phyloP scores from a whole-genome alignment of 352 stramenopile genomes.

The Globisporangium abappressorium region DNA sequence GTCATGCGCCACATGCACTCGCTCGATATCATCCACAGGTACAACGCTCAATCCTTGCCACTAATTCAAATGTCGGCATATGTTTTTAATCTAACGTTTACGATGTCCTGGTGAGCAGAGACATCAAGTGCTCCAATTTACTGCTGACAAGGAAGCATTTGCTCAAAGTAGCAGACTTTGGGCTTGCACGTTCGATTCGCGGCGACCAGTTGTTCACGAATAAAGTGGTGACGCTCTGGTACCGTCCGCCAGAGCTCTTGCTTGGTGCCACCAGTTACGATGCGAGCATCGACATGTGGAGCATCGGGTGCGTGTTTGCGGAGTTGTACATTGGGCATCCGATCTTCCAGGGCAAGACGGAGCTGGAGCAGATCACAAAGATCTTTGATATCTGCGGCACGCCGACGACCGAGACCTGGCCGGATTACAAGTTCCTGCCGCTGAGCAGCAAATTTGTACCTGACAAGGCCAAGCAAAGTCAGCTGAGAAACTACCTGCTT shows the following conservation, averaged over 20 bases:
- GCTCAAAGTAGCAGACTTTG: constrained; percentile 87
- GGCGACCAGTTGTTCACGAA: constrained; percentile 91
- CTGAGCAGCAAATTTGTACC: constrained; percentile 83
- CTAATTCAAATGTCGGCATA: not conserved
- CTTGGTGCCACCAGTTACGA: constrained; percentile 93
- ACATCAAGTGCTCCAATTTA: constrained; percentile 94
- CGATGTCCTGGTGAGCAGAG: constrained; percentile 22
- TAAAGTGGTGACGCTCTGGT: constrained; percentile 97
- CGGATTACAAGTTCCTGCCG: constrained; percentile 84
- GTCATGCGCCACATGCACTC: constrained; percentile 89
- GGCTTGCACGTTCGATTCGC: constrained; percentile 78
- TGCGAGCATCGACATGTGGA: constrained; percentile 94
- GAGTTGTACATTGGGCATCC: constrained; percentile 86
- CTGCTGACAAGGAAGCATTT: constrained; percentile 75
- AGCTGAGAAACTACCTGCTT: constrained; percentile 72
- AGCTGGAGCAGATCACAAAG: constrained; percentile 86
- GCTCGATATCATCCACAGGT: constrained; percentile 86
- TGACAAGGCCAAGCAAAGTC: constrained; percentile 64
- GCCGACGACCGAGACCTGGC: constrained; percentile 76
- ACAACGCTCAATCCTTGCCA: constrained; percentile 2
- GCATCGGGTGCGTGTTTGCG: constrained; percentile 89
- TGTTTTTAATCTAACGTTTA: not conserved
- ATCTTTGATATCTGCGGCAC: constrained; percentile 89
- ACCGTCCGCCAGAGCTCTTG: constrained; percentile 92
- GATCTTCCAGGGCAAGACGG: constrained; percentile 86